Percentiles rank a stretch among this genome's conserved stretches.
These are phyloP conservation scores for Ophiostoma perfectum DNA, from an alignment of 2,329 filamentous ascomycete species.

Conservation along the genomic window DNA sequence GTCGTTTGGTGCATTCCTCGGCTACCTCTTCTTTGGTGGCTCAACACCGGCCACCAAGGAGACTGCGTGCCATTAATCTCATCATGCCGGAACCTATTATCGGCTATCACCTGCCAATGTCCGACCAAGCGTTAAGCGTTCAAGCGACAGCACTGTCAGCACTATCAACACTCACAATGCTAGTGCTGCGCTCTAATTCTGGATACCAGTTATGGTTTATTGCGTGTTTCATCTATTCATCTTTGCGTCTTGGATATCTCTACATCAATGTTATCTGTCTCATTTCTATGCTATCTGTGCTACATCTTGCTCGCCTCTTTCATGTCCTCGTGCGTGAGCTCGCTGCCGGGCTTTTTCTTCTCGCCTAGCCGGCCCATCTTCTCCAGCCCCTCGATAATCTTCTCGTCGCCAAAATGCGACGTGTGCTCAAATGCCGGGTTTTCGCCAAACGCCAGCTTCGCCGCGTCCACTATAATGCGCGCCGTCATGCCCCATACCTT, in stretches of 20 bases:
- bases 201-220: no score
- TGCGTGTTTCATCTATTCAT: background rate
- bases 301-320: conserved; percentile 40
- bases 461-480: conserved; percentile 80
- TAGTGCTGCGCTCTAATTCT: background rate
- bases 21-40: conserved; percentile 76
- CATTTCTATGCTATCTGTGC: background rate
- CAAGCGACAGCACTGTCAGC: background rate
- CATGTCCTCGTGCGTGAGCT: conserved; percentile 34
- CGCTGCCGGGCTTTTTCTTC: conserved; percentile 39
- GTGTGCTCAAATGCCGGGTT: conserved; percentile 78
- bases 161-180: background rate
- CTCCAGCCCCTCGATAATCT: conserved; percentile 44
- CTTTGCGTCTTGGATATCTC: background rate
- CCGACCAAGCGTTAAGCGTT: no score
- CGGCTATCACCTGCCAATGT: background rate
- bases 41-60: conserved; percentile 69
- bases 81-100: background rate
- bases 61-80: conserved; percentile 74
- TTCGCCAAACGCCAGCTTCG: conserved; percentile 73
- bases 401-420: conserved; percentile 47
- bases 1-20: conserved; percentile 79
- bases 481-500: conserved; percentile 95
- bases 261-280: conserved; percentile 26
- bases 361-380: conserved; percentile 43